Evolutionary conservation across 345 rosid genomes (phyloP).

Genomic region (Dipteronia dyeriana): DNA sequence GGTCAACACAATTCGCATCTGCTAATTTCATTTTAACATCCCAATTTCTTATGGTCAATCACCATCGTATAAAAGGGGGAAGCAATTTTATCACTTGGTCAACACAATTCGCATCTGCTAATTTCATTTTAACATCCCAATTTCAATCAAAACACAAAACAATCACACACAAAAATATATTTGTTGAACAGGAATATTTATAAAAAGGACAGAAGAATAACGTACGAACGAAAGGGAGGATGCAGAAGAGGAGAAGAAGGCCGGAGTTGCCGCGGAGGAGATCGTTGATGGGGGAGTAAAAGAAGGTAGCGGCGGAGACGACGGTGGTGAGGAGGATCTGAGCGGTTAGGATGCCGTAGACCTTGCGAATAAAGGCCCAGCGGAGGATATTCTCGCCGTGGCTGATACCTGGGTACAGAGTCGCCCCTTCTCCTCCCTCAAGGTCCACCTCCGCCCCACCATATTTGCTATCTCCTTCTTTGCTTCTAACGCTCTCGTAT

Average conservation of each 20-base stretch:
- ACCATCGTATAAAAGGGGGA: neutral
- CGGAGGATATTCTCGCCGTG: slow-evolving; percentile 86
- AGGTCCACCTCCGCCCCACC: slow-evolving; percentile 39
- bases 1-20: neutral
- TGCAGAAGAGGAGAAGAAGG: slow-evolving; percentile 64
- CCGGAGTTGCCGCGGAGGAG: slow-evolving; percentile 72
- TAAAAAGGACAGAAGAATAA: slow-evolving; percentile 1
- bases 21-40: neutral
- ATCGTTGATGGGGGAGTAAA: slow-evolving; percentile 66
- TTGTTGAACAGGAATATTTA: neutral
- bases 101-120: neutral
- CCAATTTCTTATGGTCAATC: neutral
- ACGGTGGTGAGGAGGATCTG: slow-evolving; percentile 85
- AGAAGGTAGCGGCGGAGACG: slow-evolving; percentile 68
- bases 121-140: neutral
- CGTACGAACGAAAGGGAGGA: slow-evolving; percentile 79
- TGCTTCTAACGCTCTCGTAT: slow-evolving; percentile 50
- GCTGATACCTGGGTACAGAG: slow-evolving; percentile 80
- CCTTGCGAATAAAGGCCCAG: slow-evolving; percentile 93
- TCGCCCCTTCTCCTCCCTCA: slow-evolving; percentile 69
- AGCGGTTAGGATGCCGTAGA: slow-evolving; percentile 77
- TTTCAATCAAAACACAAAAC: neutral
- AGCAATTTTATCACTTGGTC: neutral
- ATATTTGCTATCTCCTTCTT: slow-evolving; percentile 29
- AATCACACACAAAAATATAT: neutral